A percentile compares a stretch with the other conserved stretches of the same genome.
Evolutionary conservation across 169 alveolate genomes (phyloP).

Genomic region (Amoebophrya sp.): DNA sequence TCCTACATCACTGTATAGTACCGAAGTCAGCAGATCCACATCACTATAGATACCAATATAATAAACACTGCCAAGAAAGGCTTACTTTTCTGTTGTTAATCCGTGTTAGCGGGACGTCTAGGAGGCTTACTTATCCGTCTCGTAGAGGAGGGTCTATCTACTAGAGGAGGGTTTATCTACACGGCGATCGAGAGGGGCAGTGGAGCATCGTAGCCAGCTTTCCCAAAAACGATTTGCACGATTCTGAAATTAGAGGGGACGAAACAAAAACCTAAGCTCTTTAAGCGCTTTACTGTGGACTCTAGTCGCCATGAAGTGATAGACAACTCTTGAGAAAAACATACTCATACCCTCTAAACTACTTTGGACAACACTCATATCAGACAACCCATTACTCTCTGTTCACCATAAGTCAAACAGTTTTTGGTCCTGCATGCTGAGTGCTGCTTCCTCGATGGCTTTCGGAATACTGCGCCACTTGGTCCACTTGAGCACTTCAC

Average conservation of each 20-base stretch:
- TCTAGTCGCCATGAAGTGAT: background rate
- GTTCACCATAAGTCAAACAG: background rate
- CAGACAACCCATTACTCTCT: no score
- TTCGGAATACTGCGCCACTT: background rate
- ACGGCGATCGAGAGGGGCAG: no score
- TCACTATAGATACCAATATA: no score
- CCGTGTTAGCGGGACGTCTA: no score
- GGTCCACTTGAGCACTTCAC: background rate
- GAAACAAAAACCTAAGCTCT: background rate
- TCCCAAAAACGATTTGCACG: background rate
- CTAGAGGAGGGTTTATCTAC: no score
- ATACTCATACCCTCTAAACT: background rate
- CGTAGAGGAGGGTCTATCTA: no score
- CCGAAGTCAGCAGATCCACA: no score
- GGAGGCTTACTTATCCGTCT: no score
- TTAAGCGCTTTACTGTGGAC: background rate
- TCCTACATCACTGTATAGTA: no score
- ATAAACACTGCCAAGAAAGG: no score
- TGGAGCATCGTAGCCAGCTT: no score
- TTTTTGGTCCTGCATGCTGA: background rate
- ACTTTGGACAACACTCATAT: background rate
- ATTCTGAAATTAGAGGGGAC: background rate
- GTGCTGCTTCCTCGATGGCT: background rate
- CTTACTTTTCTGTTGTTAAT: no score
- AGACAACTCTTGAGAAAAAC: background rate